Conservation (phyloP, 495 filamentous ascomycete species). For the Aspergillus kassunensis region DNA sequence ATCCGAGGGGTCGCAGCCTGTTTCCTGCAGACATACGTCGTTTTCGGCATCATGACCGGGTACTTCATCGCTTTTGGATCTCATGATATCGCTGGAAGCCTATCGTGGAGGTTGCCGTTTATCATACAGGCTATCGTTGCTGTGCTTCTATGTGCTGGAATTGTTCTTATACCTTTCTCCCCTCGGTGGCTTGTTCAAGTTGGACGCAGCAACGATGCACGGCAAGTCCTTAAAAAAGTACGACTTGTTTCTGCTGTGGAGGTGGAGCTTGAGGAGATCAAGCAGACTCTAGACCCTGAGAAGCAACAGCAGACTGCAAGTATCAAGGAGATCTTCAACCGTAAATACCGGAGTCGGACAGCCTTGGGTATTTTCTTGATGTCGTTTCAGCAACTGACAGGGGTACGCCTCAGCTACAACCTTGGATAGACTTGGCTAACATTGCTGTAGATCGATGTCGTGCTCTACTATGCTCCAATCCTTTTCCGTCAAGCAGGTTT, state of each 20-base stretch:
- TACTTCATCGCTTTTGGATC: slow-evolving; percentile 13
- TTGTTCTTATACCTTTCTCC: slow-evolving; percentile 10
- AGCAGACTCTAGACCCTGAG: slow-evolving; percentile 7
- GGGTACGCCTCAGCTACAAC: neutral
- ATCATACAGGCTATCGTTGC: slow-evolving; percentile 6
- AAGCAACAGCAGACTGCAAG: slow-evolving; percentile 5
- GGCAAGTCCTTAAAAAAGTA: neutral
- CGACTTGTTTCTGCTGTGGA: neutral
- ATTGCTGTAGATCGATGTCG: slow-evolving; percentile 7
- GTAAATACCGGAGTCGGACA: slow-evolving; percentile 11
- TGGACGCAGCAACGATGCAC: neutral
- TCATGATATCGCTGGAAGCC: neutral
- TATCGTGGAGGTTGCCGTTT: slow-evolving; percentile 8
- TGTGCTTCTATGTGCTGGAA: neutral
- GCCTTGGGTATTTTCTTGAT: slow-evolving; percentile 14
- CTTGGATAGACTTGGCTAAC: neutral
- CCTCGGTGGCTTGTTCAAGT: slow-evolving; percentile 9
- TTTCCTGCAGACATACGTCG: slow-evolving; percentile 7
- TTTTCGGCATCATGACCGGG: slow-evolving; percentile 9
- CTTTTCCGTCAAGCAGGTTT: slow-evolving; percentile 14
- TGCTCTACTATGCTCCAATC: slow-evolving; percentile 13
- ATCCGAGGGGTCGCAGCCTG: slow-evolving; percentile 11
- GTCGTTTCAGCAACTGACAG: slow-evolving; percentile 18
- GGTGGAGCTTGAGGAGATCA: slow-evolving; percentile 3
- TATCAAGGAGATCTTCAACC: slow-evolving; percentile 13